A percentile compares a stretch with the other conserved stretches of the same genome.
Conservation (phyloP, 441 rosid species). For the Populus hybrid region DNA sequence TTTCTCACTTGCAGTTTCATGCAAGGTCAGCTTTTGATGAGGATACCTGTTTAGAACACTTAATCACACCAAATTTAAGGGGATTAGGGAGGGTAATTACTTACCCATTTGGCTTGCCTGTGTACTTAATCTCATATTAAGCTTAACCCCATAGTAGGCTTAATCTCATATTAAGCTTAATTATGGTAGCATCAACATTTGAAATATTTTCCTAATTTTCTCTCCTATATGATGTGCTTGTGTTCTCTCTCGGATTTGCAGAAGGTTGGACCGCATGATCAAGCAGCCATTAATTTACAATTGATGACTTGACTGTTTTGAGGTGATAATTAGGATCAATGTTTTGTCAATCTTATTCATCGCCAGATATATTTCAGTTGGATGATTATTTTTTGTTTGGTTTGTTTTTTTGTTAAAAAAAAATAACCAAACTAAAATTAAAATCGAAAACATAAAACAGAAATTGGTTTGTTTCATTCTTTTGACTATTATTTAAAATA, state of each 20-base stretch:
- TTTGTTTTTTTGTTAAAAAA: no score
- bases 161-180: not conserved
- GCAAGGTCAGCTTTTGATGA: constrained; percentile 61
- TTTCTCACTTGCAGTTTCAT: constrained; percentile 39
- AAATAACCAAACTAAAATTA: no score
- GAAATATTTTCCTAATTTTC: not conserved
- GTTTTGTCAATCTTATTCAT: not conserved
- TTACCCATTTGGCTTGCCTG: not conserved
- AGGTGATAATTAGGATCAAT: not conserved
- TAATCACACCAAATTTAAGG: not conserved
- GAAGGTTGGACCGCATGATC: not conserved
- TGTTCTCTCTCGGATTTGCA: not conserved
- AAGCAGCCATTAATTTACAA: not conserved
- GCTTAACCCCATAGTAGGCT: not conserved
- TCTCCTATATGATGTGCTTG: not conserved
- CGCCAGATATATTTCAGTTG: not conserved
- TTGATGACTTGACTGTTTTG: not conserved
- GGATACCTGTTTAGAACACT: constrained; percentile 59
- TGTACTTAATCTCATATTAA: not conserved
- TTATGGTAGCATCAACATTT: not conserved
- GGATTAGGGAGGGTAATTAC: not conserved
- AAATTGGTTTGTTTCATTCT: no score
- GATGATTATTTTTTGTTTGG: no score
- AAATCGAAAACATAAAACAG: no score
- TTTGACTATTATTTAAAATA: no score